phyloP scores from a whole-genome alignment of 768 basidiomycete species.

The Mycena maculata region DNA sequence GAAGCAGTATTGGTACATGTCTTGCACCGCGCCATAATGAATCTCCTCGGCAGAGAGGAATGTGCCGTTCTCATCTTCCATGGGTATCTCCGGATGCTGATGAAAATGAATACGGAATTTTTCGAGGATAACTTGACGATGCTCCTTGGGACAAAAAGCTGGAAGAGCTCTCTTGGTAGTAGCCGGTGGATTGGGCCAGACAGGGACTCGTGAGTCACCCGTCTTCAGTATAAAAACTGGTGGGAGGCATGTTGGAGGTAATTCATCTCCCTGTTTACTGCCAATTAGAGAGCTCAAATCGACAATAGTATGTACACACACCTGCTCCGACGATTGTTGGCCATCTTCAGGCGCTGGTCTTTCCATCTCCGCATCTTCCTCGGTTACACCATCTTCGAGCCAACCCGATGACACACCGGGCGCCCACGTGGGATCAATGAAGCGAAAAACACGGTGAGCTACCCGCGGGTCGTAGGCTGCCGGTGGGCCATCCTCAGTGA shows the following conservation, averaged over 20 bases:
- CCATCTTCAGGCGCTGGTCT: background rate
- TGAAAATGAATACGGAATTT: slow-evolving; percentile 35
- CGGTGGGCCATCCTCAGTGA: slow-evolving; percentile 37
- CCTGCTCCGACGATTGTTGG: too few species aligned
- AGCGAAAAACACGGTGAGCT: slow-evolving; percentile 32
- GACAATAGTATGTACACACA: too few species aligned
- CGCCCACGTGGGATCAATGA: slow-evolving; percentile 41
- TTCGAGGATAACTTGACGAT: slow-evolving; percentile 22
- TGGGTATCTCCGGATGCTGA: slow-evolving; percentile 35
- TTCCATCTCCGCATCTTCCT: background rate
- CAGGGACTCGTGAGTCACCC: slow-evolving; percentile 21
- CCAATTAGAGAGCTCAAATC: too few species aligned
- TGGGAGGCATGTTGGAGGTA: slow-evolving; percentile 21
- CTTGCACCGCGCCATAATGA: background rate
- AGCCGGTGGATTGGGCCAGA: slow-evolving; percentile 34
- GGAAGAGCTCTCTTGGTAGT: slow-evolving; percentile 3
- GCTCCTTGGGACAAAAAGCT: slow-evolving; percentile 32
- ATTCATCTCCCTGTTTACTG: background rate
- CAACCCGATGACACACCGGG: slow-evolving; percentile 32
- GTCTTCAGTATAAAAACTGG: slow-evolving; percentile 30
- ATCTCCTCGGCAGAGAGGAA: background rate
- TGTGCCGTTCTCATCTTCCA: slow-evolving; percentile 9
- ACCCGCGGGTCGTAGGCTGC: slow-evolving; percentile 33
- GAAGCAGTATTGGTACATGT: background rate
- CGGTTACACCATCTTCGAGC: background rate